Base-by-base conservation (phyloP, 352 stramenopile species). In the Globisporangium radiosum region DNA sequence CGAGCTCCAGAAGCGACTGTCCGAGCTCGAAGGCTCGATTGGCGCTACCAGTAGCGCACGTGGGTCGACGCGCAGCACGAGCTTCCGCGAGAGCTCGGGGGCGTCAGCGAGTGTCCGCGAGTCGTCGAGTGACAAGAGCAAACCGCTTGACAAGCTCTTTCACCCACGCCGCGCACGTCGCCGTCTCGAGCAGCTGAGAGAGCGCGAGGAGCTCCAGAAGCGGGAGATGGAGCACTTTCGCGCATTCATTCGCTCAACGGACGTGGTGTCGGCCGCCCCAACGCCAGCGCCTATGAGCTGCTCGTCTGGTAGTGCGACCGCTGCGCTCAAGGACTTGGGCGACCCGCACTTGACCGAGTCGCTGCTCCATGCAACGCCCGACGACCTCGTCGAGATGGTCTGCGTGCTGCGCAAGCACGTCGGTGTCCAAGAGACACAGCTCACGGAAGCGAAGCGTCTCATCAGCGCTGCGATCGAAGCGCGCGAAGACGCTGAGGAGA, bases 211-310 rank as follows among this genome's bases (percentile, higher is more conserved):
- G 61, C 75, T 81, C 19, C 82, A 90, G 59, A 85, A 88, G 59
- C 73, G 73, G 37, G 84, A 94, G 63, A 90, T 94, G 81, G 81
- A 94, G 64, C 81, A 94, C 59, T 94, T 94, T 61, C 80, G 81
- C n/a, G 80, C 88, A 64, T 91, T 92, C 56, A 88, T 94, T 53
- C 78, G 77, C 47, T 75, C 59, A 9, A 90, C 82, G 5, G 82
- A 92, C 55, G 73, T 71, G 60, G 65, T 64, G 25, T 58, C 72
- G 8, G 71, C 57, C 33, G 40, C 63, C 15, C 19, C 70, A 19
- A 70, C 57, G 40, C 39, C 63, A 13, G 15, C 70, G 36, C 54
- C 56, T 5, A 59, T 68, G 50, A 52, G 64, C 33, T 43, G 25
- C 25, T 33, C 25, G 25, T 33, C 25, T 33, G 25, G 25, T 33